Evolutionary conservation across 1,284 basidiomycete species (phyloP), one percentile per base, ranked within the genome.

Genomic region (Macrocystidia cucumis): DNA sequence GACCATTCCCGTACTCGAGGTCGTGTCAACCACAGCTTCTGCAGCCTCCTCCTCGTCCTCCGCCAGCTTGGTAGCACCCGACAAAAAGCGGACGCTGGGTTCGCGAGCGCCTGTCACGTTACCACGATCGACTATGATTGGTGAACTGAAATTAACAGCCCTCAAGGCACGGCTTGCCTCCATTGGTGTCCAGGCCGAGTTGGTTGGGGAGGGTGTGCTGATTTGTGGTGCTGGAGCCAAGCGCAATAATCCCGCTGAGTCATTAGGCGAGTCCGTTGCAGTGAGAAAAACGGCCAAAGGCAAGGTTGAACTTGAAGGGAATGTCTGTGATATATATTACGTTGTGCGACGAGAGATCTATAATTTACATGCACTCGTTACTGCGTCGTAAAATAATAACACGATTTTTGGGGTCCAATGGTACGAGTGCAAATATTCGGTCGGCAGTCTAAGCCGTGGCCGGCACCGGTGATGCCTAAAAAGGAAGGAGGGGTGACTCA

Each of bases 201-300:
- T 97, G 40, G 82, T 91, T 11, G 92, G 92, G 13, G 91, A 96
- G 59, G 93, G 93, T 66, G 84, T 95, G 5, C 68, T 98, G n/a
- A 74, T 98, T 12, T 98, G 92, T 53, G 90, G 90, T 5, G 69
- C 67, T 4, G 71, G 69, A n/a, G 68, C 69, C 16, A 71, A 67
- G 46, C 59, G 61, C 35, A 62, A 63, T 30, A 18, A 11, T 30
- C 55, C 62, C 20, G 56, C 65, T 11, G 71, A 74, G 27, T 54
- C 67, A 11, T 60, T 76, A n/a, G 78, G 75, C 32, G 79, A 86
- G 38, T 72, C 83, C 2, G 91, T 96, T 1, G 83, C 90, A 0
- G 91, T 98, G 21, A 69, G 82, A 46, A 98, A 98, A 67, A 73
- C 80, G 12, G 87, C 71, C 2, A 73, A 81, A 47, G 91, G 90